Evolutionary conservation across 2,329 filamentous ascomycete species (phyloP).

Genomic region (Plenodomus lindquistii): DNA sequence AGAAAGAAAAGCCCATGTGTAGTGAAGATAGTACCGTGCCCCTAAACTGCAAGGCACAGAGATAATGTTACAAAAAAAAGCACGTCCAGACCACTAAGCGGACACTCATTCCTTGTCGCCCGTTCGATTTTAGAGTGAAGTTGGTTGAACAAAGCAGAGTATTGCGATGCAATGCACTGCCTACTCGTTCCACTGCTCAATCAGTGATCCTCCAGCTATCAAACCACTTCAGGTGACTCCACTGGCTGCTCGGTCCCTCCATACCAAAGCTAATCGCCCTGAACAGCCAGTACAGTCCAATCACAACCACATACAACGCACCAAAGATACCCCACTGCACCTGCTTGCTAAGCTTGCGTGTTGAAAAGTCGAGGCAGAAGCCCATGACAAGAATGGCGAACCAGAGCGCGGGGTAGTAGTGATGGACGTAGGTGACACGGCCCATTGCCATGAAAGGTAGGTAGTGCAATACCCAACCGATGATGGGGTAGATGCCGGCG

Average conservation of each 20-base stretch:
- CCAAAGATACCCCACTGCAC: conserved; percentile 73
- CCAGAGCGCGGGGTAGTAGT: conserved; percentile 98
- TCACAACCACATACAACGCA: conserved; percentile 71
- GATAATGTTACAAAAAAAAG: too few relatives aligned
- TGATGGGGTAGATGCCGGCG: conserved; percentile 83
- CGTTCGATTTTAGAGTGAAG: too few relatives aligned
- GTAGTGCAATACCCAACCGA: conserved; percentile 97
- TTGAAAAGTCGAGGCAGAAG: conserved; percentile 85
- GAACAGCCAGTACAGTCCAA: conserved; percentile 87
- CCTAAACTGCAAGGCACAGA: too few relatives aligned
- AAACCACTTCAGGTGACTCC: conserved; percentile 93
- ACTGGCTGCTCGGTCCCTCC: conserved; percentile 80
- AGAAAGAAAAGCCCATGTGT: too few relatives aligned
- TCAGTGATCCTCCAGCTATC: conserved; percentile 83
- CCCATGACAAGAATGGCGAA: conserved; percentile 90
- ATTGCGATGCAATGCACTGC: too few relatives aligned
- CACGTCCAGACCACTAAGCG: too few relatives aligned
- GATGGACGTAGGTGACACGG: conserved; percentile 97
- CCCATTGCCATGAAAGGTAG: conserved; percentile 96
- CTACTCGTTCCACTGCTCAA: conserved; percentile 37
- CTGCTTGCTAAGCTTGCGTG: conserved; percentile 66
- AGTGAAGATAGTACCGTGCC: too few relatives aligned
- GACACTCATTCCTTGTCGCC: too few relatives aligned
- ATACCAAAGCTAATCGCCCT: conserved; percentile 96
- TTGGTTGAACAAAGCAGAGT: too few relatives aligned